These are phyloP conservation scores for Clathrospora elynae DNA, from an alignment of 2,329 filamentous ascomycete genomes.

Conservation along the genomic window DNA sequence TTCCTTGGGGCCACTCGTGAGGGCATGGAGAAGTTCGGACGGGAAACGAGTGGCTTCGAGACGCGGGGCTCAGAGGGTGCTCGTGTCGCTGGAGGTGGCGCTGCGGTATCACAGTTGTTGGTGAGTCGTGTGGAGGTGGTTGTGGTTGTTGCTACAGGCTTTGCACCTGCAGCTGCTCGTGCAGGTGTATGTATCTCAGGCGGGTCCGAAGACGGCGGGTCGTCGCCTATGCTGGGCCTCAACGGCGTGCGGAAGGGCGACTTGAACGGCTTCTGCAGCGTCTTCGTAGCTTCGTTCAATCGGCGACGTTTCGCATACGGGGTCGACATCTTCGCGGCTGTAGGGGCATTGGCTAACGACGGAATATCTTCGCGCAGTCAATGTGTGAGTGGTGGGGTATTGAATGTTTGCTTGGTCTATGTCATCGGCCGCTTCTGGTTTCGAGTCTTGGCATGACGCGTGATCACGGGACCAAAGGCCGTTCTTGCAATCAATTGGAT, in stretches of 20 bases:
- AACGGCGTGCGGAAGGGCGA: conserved; percentile 65
- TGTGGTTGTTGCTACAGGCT: background rate
- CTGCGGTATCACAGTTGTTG: background rate
- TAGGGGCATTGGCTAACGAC: conserved; percentile 19
- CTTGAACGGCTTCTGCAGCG: conserved; percentile 72
- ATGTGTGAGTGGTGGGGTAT: background rate
- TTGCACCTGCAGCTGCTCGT: background rate
- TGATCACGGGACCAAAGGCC: conserved; percentile 8
- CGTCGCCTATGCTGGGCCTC: conserved; percentile 30
- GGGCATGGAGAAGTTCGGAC: conserved; percentile 14
- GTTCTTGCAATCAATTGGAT: no score
- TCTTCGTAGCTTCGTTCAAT: conserved; percentile 61
- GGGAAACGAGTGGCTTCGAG: conserved; percentile 22
- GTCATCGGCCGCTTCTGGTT: conserved; percentile 9
- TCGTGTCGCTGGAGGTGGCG: conserved; percentile 5
- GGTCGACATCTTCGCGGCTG: conserved; percentile 51
- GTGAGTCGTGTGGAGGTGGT: background rate
- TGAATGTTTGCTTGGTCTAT: conserved; percentile 1
- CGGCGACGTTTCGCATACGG: conserved; percentile 67
- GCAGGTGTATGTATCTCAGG: conserved; percentile 17
- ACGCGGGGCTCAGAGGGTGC: conserved; percentile 9
- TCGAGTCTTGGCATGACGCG: conserved; percentile 7
- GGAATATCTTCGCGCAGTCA: background rate
- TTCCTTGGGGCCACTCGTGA: conserved; percentile 21
- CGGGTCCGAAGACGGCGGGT: conserved; percentile 35